Conservation (phyloP, 306 rosid genomes). For the Fragaria iinumae region DNA sequence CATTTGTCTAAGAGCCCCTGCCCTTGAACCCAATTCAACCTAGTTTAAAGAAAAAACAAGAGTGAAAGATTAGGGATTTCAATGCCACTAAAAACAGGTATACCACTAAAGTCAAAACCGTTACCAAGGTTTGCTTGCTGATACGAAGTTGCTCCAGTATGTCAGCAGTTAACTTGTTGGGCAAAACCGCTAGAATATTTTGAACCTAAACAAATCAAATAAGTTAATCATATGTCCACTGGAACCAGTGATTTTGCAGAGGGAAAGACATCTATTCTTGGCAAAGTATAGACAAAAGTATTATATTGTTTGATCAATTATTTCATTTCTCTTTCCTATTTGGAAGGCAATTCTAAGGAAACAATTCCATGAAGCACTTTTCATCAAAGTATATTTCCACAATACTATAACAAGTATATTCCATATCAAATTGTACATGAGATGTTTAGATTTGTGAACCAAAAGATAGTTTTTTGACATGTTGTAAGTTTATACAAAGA, state of each 20-base stretch:
- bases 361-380: background rate
- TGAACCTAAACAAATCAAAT: conserved; percentile 55
- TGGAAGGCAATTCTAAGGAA: background rate
- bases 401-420: background rate
- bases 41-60: conserved; percentile 16
- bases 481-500: conserved; percentile 19
- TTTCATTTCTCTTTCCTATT: background rate
- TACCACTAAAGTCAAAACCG: conserved; percentile 12
- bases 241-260: conserved; percentile 1
- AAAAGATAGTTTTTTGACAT: background rate
- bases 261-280: background rate
- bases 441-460: conserved; percentile 15
- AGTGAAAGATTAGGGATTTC: conserved; percentile 6
- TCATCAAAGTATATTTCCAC: background rate
- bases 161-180: conserved; percentile 82
- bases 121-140: conserved; percentile 93
- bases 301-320: background rate
- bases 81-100: conserved; percentile 14
- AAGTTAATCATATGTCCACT: background rate
- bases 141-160: conserved; percentile 91
- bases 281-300: conserved; percentile 7
- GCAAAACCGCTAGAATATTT: conserved; percentile 81
- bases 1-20: conserved; percentile 96
- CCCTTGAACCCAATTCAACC: conserved; percentile 97
- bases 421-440: background rate